Percentiles rank a stretch among this genome's conserved stretches.
Evolutionary conservation across 768 basidiomycete genomes (phyloP).

Genomic region (Termitomyces sp.): DNA sequence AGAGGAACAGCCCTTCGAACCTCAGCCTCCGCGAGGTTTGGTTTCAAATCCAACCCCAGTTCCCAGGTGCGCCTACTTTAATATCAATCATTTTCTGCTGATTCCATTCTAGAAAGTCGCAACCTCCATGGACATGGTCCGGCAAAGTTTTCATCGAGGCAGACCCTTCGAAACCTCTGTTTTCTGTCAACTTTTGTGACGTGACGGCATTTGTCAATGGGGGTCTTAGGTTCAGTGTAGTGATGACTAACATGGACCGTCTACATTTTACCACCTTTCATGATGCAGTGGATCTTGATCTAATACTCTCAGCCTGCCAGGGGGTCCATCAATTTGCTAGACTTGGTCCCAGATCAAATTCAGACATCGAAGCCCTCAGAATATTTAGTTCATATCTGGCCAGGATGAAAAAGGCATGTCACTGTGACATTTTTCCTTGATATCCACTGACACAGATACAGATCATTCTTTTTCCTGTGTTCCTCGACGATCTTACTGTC

Average conservation of each 20-base stretch:
- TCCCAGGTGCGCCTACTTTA: constrained; percentile 14
- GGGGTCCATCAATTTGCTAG: constrained; percentile 48
- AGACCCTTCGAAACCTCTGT: constrained; percentile 36
- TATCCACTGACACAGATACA: constrained; percentile 17
- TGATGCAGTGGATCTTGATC: constrained; percentile 37
- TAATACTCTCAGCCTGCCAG: constrained; percentile 45
- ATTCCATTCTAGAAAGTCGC: constrained; percentile 35
- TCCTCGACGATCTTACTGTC: constrained; percentile 39
- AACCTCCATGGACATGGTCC: constrained; percentile 61
- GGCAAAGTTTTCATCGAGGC: constrained; percentile 45
- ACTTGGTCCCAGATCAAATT: constrained; percentile 33
- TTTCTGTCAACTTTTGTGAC: constrained; percentile 44
- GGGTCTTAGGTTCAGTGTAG: constrained; percentile 45
- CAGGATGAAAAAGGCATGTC: constrained; percentile 40
- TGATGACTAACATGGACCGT: constrained; percentile 33
- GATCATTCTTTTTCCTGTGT: constrained; percentile 45
- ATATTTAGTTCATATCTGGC: constrained; percentile 42
- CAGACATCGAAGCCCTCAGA: constrained; percentile 34
- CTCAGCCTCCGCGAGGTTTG: constrained; percentile 16
- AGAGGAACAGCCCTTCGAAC: constrained; percentile 17
- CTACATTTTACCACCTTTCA: constrained; percentile 45
- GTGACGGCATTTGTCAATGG: constrained; percentile 30
- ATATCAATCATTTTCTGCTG: neutral
- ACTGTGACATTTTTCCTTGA: neutral
- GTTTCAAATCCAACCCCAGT: constrained; percentile 10